These are phyloP conservation scores for Termitomyces sp. DNA, from an alignment of 768 basidiomycete genomes.

Conservation along the genomic window DNA sequence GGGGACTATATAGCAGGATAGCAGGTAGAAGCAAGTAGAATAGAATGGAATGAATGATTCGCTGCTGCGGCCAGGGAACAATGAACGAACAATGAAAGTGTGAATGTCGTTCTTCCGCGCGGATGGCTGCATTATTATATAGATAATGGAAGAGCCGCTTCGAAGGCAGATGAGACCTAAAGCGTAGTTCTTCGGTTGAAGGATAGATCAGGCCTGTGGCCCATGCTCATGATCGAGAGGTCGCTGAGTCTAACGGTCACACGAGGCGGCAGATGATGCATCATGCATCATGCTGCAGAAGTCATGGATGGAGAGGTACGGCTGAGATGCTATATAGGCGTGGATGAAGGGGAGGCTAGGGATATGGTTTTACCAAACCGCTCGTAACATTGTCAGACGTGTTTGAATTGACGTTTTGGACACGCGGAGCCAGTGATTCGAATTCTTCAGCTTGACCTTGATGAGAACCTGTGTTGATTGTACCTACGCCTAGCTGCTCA, in stretches of 20 bases:
- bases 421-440: neutral
- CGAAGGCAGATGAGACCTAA: neutral
- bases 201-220: no score
- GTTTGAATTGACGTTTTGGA: neutral
- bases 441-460: neutral
- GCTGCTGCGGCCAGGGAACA: no score
- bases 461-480: neutral
- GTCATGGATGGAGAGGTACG: neutral
- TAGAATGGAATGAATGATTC: no score
- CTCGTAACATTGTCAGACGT: neutral
- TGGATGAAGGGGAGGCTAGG: neutral
- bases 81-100: neutral
- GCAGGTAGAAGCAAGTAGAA: neutral
- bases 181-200: neutral
- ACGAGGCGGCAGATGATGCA: neutral
- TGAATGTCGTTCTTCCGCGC: neutral
- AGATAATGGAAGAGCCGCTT: neutral
- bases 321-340: neutral
- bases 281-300: neutral
- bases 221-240: no score
- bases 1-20: neutral
- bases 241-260: constrained; percentile 1
- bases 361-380: no score
- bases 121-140: neutral
- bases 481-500: neutral